Conservation (phyloP, 768 basidiomycete species). For the Rhodocollybia butyracea region DNA sequence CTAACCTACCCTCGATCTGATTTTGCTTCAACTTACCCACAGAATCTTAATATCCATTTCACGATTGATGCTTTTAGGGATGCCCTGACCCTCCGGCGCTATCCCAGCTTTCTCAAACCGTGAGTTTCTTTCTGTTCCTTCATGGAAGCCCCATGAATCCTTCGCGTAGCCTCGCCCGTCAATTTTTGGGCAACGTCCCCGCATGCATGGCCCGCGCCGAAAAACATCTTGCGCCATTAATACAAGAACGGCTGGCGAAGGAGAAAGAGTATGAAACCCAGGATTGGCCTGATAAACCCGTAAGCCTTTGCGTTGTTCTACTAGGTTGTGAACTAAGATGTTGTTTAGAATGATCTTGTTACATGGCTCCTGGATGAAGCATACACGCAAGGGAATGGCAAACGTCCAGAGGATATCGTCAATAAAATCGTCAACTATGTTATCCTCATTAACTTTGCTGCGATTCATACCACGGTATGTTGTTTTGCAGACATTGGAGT, state of each 20-base stretch:
- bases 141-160: neutral
- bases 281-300: slow-evolving; percentile 31
- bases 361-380: slow-evolving; percentile 21
- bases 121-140: slow-evolving; percentile 16
- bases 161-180: slow-evolving; percentile 4
- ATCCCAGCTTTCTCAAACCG: slow-evolving; percentile 40
- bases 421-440: slow-evolving; percentile 23
- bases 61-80: slow-evolving; percentile 27
- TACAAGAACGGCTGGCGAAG: slow-evolving; percentile 28
- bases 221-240: slow-evolving; percentile 25
- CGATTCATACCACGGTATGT: slow-evolving; percentile 32
- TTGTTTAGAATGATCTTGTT: slow-evolving; percentile 4
- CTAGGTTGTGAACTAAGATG: too few species aligned
- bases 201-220: slow-evolving; percentile 12
- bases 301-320: slow-evolving; percentile 16
- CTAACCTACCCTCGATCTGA: neutral
- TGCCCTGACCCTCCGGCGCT: slow-evolving; percentile 25
- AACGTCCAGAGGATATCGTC: slow-evolving; percentile 17
- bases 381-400: too few species aligned
- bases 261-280: slow-evolving; percentile 21
- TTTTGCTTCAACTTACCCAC: too few species aligned
- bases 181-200: slow-evolving; percentile 1
- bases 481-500: neutral
- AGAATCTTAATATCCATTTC: slow-evolving; percentile 18
- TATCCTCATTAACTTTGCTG: slow-evolving; percentile 37